Base-by-base conservation (phyloP, 2,329 filamentous ascomycete genomes). In the Penicillium sp. region DNA sequence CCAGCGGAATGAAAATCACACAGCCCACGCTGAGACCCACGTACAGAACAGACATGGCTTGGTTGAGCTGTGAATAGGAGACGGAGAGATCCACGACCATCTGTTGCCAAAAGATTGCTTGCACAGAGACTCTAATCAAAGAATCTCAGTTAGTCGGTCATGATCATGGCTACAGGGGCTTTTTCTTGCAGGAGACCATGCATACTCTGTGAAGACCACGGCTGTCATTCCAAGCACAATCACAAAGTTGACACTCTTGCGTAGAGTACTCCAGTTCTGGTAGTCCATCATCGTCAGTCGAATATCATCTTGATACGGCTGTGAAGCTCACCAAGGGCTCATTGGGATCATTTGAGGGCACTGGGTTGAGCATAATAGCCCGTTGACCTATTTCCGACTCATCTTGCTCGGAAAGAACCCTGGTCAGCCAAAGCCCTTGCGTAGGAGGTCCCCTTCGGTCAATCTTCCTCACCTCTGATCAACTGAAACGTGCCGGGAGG, bases 1-100 rank as follows among this genome's bases (percentile, higher is more conserved):
- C 71, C 7, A 77, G 65, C 0, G 75, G 74, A 5, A 76, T 69
- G 43, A 77, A 66, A 1, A 77, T n/a, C 3, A 75, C 52, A 37
- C 67, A 68, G 2, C 74, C 73, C n/a, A 72, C 50, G 9, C 69
- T 66, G 0, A 77, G 59, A 1, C 67, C 69, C 1, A 68, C 74
- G 46, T 63, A 75, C n/a, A 69, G 72, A 4, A 72, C 68, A 1
- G 75, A 77, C 51, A 70, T 73, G 3, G 68, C 67, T 39, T 73
- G 66, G 44, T 76, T 79, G 33, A 78, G 52, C 1, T 68, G 56
- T 0, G 58, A 53, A 49, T 67, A 70, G 29, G 60, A 68, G 49
- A 75, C 72, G 13, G 68, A 58, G 1, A 79, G 63, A 46, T 78
- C 68, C 1, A 61, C 47, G 9, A 69, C 66, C 66, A 76, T 69